Evolutionary conservation across 2,329 filamentous ascomycete genomes (phyloP).

Genomic region (Fusarium decemcellulare): DNA sequence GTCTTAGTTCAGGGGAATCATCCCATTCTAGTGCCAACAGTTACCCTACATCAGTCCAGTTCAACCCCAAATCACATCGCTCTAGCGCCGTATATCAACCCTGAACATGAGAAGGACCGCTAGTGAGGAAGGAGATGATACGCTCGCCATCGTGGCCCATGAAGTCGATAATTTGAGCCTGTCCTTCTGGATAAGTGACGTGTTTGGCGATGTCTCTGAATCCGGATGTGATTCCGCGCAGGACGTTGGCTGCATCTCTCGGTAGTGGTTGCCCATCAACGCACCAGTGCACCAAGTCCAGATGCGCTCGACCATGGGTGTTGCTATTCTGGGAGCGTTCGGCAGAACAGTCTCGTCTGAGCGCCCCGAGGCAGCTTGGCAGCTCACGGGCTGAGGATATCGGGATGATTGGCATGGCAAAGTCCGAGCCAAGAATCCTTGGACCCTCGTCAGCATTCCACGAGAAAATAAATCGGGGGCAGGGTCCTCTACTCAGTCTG

Average conservation of each 20-base stretch:
- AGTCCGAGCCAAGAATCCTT: slow-evolving; percentile 52
- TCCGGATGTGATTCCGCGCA: slow-evolving; percentile 47
- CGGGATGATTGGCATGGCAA: slow-evolving; percentile 59
- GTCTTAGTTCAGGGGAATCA: slow-evolving; percentile 1
- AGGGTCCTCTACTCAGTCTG: slow-evolving; percentile 57
- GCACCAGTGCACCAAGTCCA: slow-evolving; percentile 43
- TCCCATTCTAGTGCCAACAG: slow-evolving; percentile 9
- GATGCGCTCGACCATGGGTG: neutral
- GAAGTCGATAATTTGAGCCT: slow-evolving; percentile 40
- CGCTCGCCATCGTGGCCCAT: slow-evolving; percentile 48
- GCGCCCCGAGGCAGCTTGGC: slow-evolving; percentile 54
- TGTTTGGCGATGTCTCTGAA: slow-evolving; percentile 47
- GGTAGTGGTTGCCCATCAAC: slow-evolving; percentile 47
- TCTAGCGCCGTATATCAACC: slow-evolving; percentile 2
- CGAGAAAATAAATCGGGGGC: neutral
- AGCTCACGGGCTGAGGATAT: slow-evolving; percentile 54
- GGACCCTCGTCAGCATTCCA: neutral
- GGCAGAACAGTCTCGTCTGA: slow-evolving; percentile 49
- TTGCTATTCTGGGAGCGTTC: neutral
- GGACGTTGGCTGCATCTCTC: slow-evolving; percentile 43
- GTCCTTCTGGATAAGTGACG: slow-evolving; percentile 32
- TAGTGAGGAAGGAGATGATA: slow-evolving; percentile 49
- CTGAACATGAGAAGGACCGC: slow-evolving; percentile 33
- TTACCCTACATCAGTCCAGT: slow-evolving; percentile 14
- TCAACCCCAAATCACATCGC: neutral